A percentile compares a stretch with the other conserved stretches of the same genome.
phyloP scores from a whole-genome alignment of 148 eudicot species.

The Rhododendron ferrugineum region DNA sequence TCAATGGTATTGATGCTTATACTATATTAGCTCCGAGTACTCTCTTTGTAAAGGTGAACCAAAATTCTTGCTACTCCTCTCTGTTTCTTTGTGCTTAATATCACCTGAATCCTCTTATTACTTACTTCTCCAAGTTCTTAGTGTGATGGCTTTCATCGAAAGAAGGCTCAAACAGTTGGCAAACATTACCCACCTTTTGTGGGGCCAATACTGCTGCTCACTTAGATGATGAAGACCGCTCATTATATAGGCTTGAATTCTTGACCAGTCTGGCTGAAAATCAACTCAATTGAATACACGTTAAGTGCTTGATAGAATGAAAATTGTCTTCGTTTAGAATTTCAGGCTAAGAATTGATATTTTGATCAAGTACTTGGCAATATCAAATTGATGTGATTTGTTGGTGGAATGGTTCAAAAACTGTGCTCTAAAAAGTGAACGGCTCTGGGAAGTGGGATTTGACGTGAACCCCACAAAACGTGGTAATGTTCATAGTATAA shows the following conservation, averaged over 20 bases:
- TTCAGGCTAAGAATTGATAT: neutral
- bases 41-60: conserved; percentile 65
- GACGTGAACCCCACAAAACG: neutral
- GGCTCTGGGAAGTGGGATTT: neutral
- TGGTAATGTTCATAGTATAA: neutral
- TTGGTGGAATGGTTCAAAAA: neutral
- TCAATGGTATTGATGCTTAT: conserved; percentile 82
- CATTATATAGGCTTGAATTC: neutral
- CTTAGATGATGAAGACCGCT: neutral
- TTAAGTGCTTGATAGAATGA: neutral
- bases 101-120: neutral
- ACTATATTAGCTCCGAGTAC: conserved; percentile 81
- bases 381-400: neutral
- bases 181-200: neutral
- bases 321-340: neutral
- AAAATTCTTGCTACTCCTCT: neutral
- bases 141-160: neutral
- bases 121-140: neutral
- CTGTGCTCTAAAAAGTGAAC: neutral
- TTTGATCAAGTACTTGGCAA: neutral
- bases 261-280: neutral
- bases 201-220: neutral
- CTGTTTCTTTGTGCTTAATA: neutral
- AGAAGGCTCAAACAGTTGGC: neutral
- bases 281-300: neutral